Conservation (phyloP, 2,329 filamentous ascomycete species). For the Phoma herbarum region DNA sequence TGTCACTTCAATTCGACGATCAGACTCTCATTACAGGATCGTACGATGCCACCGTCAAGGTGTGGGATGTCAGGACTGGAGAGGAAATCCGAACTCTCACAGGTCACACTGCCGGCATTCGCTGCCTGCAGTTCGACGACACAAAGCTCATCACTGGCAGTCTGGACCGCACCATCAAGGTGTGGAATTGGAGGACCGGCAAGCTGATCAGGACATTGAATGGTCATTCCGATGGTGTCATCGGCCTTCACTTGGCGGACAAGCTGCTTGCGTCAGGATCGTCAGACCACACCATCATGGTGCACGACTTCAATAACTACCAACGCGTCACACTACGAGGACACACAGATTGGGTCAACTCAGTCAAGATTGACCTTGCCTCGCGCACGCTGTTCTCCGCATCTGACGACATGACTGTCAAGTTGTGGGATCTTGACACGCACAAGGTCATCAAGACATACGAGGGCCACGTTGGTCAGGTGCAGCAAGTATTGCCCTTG, state of each 20-base stretch:
- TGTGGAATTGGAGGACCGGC: slow-evolving; percentile 97
- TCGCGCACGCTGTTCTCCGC: slow-evolving; percentile 91
- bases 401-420: slow-evolving; percentile 90
- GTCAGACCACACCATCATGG: slow-evolving; percentile 86
- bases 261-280: slow-evolving; percentile 88
- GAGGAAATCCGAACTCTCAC: slow-evolving; percentile 83
- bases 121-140: slow-evolving; percentile 92
- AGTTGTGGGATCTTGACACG: slow-evolving; percentile 92
- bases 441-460: slow-evolving; percentile 79
- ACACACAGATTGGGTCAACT: slow-evolving; percentile 95
- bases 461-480: slow-evolving; percentile 91
- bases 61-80: slow-evolving; percentile 93
- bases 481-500: slow-evolving; percentile 87
- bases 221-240: slow-evolving; percentile 82
- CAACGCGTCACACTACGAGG: slow-evolving; percentile 81
- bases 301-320: slow-evolving; percentile 90
- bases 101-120: slow-evolving; percentile 84
- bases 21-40: slow-evolving; percentile 92
- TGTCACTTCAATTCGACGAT: slow-evolving; percentile 82
- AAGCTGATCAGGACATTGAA: slow-evolving; percentile 82
- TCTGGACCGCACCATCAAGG: slow-evolving; percentile 84
- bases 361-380: slow-evolving; percentile 83
- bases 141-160: slow-evolving; percentile 90
- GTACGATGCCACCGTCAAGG: slow-evolving; percentile 93
- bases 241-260: slow-evolving; percentile 86